These are phyloP conservation scores for Hypoxylon sp. DNA, from an alignment of 2,329 filamentous ascomycete genomes.

Conservation along the genomic window DNA sequence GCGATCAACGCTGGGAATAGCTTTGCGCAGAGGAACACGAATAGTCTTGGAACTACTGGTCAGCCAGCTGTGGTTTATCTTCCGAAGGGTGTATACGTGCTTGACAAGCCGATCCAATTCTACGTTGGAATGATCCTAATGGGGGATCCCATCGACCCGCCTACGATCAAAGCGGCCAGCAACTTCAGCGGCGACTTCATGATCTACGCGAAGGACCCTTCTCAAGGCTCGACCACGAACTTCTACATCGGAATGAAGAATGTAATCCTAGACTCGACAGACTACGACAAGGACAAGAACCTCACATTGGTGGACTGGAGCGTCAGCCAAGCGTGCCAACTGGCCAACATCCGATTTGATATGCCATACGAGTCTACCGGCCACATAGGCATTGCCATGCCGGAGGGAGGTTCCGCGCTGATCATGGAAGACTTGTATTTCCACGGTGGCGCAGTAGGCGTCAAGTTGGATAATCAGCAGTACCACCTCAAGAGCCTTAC, in stretches of 20 bases:
- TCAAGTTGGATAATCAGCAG: constrained; percentile 44
- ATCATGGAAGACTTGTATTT: constrained; percentile 46
- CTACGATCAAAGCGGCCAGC: constrained; percentile 47
- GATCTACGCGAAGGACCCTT: constrained; percentile 52
- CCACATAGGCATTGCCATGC: constrained; percentile 55
- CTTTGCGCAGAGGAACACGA: constrained; percentile 33
- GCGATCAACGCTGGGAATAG: constrained; percentile 41
- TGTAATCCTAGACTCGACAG: constrained; percentile 56
- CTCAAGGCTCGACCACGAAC: constrained; percentile 50
- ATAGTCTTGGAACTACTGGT: constrained; percentile 44
- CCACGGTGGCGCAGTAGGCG: constrained; percentile 40
- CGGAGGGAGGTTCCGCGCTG: constrained; percentile 39
- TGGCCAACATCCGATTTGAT: constrained; percentile 57
- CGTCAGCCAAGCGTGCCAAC: constrained; percentile 57
- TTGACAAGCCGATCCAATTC: constrained; percentile 45
- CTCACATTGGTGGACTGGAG: constrained; percentile 58
- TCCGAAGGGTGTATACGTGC: constrained; percentile 49
- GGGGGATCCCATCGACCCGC: constrained; percentile 56
- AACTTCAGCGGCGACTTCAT: constrained; percentile 44
- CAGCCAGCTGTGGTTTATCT: constrained; percentile 50
- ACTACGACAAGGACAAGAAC: constrained; percentile 45
- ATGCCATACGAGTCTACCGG: constrained; percentile 54
- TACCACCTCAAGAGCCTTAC: constrained; percentile 46
- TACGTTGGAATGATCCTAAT: constrained; percentile 56
- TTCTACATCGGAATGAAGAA: constrained; percentile 59